Evolutionary conservation across 805 yeast genomes (phyloP).

Genomic region (Barnettozyma sp.): DNA sequence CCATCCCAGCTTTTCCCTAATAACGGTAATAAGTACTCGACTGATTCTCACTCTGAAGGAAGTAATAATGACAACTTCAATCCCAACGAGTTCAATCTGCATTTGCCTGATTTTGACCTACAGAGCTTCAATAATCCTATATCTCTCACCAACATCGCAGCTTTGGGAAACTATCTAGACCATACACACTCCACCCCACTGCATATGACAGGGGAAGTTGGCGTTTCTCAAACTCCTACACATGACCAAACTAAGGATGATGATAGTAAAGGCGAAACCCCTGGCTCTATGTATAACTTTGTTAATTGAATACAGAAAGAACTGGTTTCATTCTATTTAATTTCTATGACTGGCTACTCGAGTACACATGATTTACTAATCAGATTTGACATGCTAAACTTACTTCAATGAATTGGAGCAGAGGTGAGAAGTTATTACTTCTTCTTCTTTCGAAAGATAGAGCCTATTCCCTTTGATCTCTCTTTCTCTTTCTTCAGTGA

Average conservation of each 20-base stretch:
- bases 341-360: background rate
- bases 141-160: conserved; percentile 20
- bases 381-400: too few species aligned
- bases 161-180: conserved; percentile 18
- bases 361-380: too few species aligned
- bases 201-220: background rate
- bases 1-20: conserved; percentile 25
- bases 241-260: background rate
- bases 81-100: conserved; percentile 19
- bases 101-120: conserved; percentile 24
- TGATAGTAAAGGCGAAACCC: background rate
- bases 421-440: background rate
- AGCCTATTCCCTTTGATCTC: conserved; percentile 14
- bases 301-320: background rate
- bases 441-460: conserved; percentile 9
- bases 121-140: conserved; percentile 20
- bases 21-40: conserved; percentile 2
- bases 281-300: conserved; percentile 1
- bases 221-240: background rate
- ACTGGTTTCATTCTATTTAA: background rate
- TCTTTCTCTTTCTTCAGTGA: conserved; percentile 28
- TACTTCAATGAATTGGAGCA: too few species aligned
- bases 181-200: conserved; percentile 1
- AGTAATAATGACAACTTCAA: conserved; percentile 14
- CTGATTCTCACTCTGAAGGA: conserved; percentile 14